A percentile compares a stretch with the other conserved stretches of the same genome.
Evolutionary conservation across 345 rosid genomes (phyloP).

Genomic region (Melaleuca quinquenervia): DNA sequence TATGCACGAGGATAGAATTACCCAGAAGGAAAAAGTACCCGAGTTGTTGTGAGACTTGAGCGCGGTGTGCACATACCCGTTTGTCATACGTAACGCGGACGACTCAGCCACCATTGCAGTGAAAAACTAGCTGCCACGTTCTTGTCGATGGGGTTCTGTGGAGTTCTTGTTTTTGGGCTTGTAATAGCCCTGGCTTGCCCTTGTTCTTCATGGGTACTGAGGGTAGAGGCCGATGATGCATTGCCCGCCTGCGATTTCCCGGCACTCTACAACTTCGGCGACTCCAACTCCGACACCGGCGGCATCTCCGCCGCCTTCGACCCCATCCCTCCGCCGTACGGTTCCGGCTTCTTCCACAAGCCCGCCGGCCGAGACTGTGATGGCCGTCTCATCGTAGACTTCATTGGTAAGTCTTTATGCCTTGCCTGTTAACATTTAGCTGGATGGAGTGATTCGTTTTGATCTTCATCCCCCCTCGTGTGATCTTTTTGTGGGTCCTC

Average conservation of each 20-base stretch:
- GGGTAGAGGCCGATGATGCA: background rate
- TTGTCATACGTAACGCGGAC: background rate
- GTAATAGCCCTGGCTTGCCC: background rate
- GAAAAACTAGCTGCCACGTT: background rate
- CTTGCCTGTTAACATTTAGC: background rate
- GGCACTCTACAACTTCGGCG: conserved; percentile 14
- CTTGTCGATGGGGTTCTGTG: background rate
- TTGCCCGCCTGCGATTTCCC: conserved; percentile 5
- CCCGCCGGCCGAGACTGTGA: conserved; percentile 10
- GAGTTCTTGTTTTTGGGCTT: background rate
- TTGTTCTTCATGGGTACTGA: background rate
- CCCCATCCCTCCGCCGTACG: conserved; percentile 4
- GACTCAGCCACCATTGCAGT: background rate
- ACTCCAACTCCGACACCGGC: conserved; percentile 14
- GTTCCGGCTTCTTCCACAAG: conserved; percentile 2
- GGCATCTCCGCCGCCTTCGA: conserved; percentile 12
- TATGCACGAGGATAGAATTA: background rate
- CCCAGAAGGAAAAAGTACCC: background rate
- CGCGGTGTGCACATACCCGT: background rate
- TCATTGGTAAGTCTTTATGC: background rate
- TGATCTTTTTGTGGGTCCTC: background rate
- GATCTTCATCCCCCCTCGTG: background rate
- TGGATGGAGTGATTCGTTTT: background rate
- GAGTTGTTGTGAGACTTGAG: background rate
- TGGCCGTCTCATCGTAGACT: conserved; percentile 13